Conservation (phyloP, 2,329 filamentous ascomycete genomes). For the Byssoonygena ceratinophila region DNA sequence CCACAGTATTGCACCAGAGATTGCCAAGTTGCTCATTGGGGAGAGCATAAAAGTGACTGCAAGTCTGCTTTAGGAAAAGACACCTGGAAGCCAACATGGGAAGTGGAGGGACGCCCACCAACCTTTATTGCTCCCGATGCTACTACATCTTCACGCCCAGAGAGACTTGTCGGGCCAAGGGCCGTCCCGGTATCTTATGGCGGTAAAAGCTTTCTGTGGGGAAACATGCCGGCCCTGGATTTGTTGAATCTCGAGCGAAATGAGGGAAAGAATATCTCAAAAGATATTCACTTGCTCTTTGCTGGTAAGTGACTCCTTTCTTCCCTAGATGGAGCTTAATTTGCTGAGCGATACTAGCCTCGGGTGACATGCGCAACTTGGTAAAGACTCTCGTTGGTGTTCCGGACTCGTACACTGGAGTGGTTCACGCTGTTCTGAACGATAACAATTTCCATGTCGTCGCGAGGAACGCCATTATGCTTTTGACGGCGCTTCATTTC, state of each 20-base stretch:
- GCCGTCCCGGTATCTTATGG: conserved; percentile 10
- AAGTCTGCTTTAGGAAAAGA: conserved; percentile 22
- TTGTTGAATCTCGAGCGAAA: conserved; percentile 27
- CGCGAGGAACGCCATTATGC: conserved; percentile 32
- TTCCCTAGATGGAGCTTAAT: no score
- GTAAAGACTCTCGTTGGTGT: conserved; percentile 33
- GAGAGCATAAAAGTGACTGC: conserved; percentile 25
- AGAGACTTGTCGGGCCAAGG: no score
- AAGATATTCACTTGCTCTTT: conserved; percentile 27
- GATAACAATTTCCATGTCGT: conserved; percentile 34
- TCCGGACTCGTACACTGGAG: conserved; percentile 22
- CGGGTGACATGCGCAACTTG: conserved; percentile 38
- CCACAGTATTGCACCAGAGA: conserved; percentile 28
- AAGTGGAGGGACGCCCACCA: conserved; percentile 20
- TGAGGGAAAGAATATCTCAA: conserved; percentile 20
- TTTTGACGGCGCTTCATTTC: conserved; percentile 27
- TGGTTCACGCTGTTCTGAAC: conserved; percentile 30
- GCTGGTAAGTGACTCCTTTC: conserved; percentile 21
- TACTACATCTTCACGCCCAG: no score
- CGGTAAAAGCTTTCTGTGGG: conserved; percentile 31
- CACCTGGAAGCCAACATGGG: conserved; percentile 26
- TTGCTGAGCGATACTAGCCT: conserved; percentile 26
- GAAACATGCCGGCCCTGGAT: conserved; percentile 35
- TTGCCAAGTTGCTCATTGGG: conserved; percentile 27
- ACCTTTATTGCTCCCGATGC: conserved; percentile 19